Evolutionary conservation across 2,329 filamentous ascomycete genomes (phyloP).

Genomic region (Verruconis gallopava): DNA sequence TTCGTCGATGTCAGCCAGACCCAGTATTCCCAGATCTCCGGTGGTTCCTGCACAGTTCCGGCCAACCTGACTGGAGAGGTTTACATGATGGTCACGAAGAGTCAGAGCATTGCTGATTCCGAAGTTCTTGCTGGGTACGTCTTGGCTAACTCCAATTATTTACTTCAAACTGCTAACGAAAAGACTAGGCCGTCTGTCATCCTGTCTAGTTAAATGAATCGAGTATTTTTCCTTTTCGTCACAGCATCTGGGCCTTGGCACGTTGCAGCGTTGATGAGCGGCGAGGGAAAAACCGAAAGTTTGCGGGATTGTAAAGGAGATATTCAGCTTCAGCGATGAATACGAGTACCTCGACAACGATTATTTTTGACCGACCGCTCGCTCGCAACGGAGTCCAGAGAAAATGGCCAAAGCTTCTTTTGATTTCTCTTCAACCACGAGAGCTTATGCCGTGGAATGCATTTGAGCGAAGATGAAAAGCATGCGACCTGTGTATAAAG

Average conservation of each 20-base stretch:
- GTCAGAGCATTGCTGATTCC: slow-evolving; percentile 40
- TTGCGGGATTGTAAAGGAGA: neutral
- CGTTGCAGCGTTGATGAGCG: neutral
- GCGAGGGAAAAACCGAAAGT: neutral
- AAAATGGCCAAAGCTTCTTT: neutral
- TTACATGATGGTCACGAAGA: slow-evolving; percentile 53
- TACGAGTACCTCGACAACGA: neutral
- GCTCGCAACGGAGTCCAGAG: neutral
- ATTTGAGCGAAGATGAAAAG: neutral
- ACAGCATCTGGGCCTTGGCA: neutral
- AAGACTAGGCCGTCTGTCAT: slow-evolving; percentile 11
- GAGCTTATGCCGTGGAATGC: neutral
- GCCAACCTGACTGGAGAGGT: slow-evolving; percentile 49
- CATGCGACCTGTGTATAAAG: neutral
- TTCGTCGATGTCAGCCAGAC: slow-evolving; percentile 56
- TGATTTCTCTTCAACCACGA: too few species aligned
- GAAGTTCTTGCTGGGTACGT: slow-evolving; percentile 49
- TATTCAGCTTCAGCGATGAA: neutral
- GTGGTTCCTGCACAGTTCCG: slow-evolving; percentile 47
- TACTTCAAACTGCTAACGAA: neutral
- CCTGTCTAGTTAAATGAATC: slow-evolving; percentile 8
- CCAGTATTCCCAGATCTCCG: slow-evolving; percentile 44
- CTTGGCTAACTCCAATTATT: neutral
- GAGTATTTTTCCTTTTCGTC: neutral
- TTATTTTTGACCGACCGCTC: neutral